These are phyloP conservation scores for Chaetothyriales sp. DNA, from an alignment of 2,329 filamentous ascomycete species.

Conservation along the genomic window DNA sequence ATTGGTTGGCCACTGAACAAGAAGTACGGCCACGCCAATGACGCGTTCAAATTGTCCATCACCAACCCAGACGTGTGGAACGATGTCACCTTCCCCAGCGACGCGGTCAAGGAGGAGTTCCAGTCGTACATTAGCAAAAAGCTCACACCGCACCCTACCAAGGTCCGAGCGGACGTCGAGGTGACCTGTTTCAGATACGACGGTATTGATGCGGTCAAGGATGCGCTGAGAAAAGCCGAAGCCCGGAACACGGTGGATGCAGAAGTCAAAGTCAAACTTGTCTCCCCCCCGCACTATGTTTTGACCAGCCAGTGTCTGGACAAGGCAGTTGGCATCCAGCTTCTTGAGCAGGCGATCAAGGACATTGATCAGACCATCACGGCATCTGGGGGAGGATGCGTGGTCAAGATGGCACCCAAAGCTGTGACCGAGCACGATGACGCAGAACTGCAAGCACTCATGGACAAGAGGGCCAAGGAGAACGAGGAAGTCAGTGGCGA, in stretches of 20 bases:
- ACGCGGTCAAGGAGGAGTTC: conserved; percentile 73
- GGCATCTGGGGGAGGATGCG: conserved; percentile 59
- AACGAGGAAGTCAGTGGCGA: conserved; percentile 97
- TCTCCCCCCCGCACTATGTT: conserved; percentile 94
- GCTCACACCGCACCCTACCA: conserved; percentile 93
- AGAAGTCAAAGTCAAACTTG: conserved; percentile 94
- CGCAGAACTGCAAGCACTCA: conserved; percentile 86
- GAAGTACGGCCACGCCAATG: conserved; percentile 90
- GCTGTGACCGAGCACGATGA: conserved; percentile 98
- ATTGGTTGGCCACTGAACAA: conserved; percentile 97
- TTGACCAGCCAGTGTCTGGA: conserved; percentile 90
- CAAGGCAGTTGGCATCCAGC: conserved; percentile 70
- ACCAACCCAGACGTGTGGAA: conserved; percentile 96
- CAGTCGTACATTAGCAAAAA: conserved; percentile 94
- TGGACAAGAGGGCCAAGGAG: conserved; percentile 97
- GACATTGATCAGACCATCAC: conserved; percentile 73
- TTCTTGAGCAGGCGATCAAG: conserved; percentile 76
- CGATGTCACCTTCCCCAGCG: conserved; percentile 75
- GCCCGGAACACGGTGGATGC: conserved; percentile 80
- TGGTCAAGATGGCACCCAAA: conserved; percentile 97
- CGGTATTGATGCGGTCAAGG: conserved; percentile 95
- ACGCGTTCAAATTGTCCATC: conserved; percentile 98
- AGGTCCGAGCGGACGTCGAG: conserved; percentile 94
- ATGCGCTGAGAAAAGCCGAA: conserved; percentile 78
- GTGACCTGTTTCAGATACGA: conserved; percentile 93